These are phyloP conservation scores for Solanum aculeatissimum DNA, from an alignment of 305 asterid species.

Conservation along the genomic window DNA sequence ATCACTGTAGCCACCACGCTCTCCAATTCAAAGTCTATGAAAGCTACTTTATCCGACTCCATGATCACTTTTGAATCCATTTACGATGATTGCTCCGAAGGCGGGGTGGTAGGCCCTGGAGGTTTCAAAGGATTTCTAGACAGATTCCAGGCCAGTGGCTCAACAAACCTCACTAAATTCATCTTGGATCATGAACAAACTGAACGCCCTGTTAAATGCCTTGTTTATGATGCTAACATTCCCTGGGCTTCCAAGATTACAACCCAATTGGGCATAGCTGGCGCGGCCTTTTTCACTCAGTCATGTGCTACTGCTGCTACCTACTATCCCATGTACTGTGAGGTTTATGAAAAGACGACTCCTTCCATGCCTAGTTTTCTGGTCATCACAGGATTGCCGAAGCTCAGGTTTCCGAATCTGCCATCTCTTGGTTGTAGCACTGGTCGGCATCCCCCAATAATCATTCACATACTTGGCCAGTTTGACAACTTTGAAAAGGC, in stretches of 20 bases:
- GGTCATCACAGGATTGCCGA: constrained; percentile 21
- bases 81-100: constrained; percentile 29
- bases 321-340: constrained; percentile 43
- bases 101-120: constrained; percentile 38
- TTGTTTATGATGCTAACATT: constrained; percentile 47
- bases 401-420: constrained; percentile 27
- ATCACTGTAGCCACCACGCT: constrained; percentile 33
- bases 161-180: constrained; percentile 24
- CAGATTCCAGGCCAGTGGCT: constrained; percentile 36
- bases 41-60: constrained; percentile 3
- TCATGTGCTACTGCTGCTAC: constrained; percentile 45
- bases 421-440: constrained; percentile 40
- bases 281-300: constrained; percentile 47
- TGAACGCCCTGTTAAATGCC: constrained; percentile 31
- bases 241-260: constrained; percentile 37
- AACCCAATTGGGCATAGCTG: constrained; percentile 15
- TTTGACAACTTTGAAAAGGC: constrained; percentile 35
- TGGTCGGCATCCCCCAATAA: constrained; percentile 31
- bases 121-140: constrained; percentile 45
- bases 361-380: constrained; percentile 19
- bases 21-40: constrained; percentile 24
- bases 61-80: constrained; percentile 20
- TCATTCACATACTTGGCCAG: constrained; percentile 28
- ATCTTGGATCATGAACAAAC: constrained; percentile 14
- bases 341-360: constrained; percentile 15